phyloP scores from a whole-genome alignment of 345 rosid species.

The Melaleuca alternifolia region DNA sequence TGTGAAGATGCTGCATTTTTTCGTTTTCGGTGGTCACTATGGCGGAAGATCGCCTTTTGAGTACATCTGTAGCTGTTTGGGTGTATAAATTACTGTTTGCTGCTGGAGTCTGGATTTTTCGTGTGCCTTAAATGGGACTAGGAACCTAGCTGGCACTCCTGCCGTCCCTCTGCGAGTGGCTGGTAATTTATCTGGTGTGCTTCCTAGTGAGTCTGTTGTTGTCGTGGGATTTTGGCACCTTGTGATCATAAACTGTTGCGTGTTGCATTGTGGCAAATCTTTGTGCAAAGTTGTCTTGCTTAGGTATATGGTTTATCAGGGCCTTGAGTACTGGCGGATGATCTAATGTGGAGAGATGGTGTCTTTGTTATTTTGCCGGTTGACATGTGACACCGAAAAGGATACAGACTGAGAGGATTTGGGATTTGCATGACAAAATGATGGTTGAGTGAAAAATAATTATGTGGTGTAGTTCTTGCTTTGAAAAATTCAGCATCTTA shows the following conservation, averaged over 20 bases:
- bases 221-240: neutral
- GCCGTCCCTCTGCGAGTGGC: neutral
- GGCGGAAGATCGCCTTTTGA: neutral
- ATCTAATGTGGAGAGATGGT: neutral
- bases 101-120: neutral
- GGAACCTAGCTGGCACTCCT: neutral
- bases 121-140: neutral
- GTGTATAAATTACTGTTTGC: neutral
- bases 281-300: neutral
- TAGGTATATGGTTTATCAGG: neutral
- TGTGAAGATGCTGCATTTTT: neutral
- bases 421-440: neutral
- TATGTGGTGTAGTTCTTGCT: neutral
- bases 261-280: neutral
- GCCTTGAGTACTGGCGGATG: neutral
- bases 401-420: neutral
- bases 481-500: neutral
- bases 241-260: neutral
- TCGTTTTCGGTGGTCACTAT: neutral
- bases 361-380: neutral
- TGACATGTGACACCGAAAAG: accelerated
- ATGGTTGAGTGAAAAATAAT: neutral
- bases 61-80: neutral
- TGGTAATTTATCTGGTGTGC: neutral
- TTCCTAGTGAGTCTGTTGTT: neutral